phyloP scores from a whole-genome alignment of 352 stramenopile genomes.

The Pythium brassicae region DNA sequence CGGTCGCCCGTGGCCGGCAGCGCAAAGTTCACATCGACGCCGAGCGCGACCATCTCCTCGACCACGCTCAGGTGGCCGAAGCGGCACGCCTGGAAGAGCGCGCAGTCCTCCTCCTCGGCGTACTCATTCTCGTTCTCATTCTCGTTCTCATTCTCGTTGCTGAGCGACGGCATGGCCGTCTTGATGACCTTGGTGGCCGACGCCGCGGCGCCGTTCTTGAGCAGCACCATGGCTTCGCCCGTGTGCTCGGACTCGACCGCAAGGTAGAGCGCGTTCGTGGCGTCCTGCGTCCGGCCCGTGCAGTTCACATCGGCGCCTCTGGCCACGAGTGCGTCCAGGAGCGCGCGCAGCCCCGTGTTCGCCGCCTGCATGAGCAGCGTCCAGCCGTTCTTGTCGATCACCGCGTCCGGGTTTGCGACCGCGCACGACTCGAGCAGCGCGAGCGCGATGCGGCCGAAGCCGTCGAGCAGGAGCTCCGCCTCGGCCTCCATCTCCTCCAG shows the following conservation, averaged over 20 bases:
- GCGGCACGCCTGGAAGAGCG: slow-evolving; percentile 72
- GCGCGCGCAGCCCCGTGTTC: slow-evolving; percentile 60
- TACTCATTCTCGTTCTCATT: slow-evolving; percentile 14
- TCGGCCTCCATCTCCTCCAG: slow-evolving; percentile 72
- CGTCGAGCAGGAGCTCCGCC: slow-evolving; percentile 56
- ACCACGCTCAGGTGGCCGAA: slow-evolving; percentile 62
- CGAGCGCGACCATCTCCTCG: slow-evolving; percentile 71
- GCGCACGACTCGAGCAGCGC: slow-evolving; percentile 43
- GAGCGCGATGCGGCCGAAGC: slow-evolving; percentile 52
- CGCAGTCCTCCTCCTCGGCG: slow-evolving; percentile 60
- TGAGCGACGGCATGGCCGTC: slow-evolving; percentile 29
- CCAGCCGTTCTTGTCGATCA: slow-evolving; percentile 75
- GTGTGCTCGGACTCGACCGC: slow-evolving; percentile 74
- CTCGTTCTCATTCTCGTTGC: slow-evolving; percentile 8
- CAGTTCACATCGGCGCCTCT: slow-evolving; percentile 61
- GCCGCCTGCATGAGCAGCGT: slow-evolving; percentile 84
- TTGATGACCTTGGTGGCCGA: slow-evolving; percentile 69
- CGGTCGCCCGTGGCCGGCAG: slow-evolving; percentile 59
- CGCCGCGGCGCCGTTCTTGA: slow-evolving; percentile 59
- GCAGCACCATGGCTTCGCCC: slow-evolving; percentile 57
- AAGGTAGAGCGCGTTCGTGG: slow-evolving; percentile 63
- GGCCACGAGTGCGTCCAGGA: slow-evolving; percentile 50
- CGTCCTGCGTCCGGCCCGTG: slow-evolving; percentile 36
- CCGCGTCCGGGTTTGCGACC: slow-evolving; percentile 31
- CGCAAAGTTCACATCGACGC: slow-evolving; percentile 67